phyloP scores from a whole-genome alignment of 805 yeast genomes.

The Nakazawaea sp. region DNA sequence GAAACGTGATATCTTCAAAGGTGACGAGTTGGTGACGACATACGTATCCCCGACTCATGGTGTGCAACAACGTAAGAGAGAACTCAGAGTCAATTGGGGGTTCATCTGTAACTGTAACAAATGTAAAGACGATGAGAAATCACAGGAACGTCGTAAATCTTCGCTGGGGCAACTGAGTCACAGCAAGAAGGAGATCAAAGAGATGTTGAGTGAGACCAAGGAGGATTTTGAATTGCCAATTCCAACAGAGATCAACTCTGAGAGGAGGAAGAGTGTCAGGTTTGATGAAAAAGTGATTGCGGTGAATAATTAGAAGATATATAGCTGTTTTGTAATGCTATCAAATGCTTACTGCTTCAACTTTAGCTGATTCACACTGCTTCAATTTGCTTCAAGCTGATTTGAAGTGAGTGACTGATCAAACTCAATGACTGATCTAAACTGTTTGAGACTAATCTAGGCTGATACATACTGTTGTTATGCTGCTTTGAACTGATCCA shows the following conservation, averaged over 20 bases:
- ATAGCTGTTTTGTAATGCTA: too few species aligned
- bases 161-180: conserved; percentile 17
- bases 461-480: too few species aligned
- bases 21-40: conserved; percentile 63
- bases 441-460: too few species aligned
- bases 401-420: too few species aligned
- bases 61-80: conserved; percentile 56
- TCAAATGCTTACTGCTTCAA: too few species aligned
- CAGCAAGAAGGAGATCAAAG: conserved; percentile 33
- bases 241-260: conserved; percentile 30
- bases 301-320: conserved; percentile 24
- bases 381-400: too few species aligned
- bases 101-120: conserved; percentile 62
- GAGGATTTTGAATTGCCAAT: conserved; percentile 41
- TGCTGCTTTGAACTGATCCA: too few species aligned
- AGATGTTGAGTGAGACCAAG: conserved; percentile 36
- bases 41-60: conserved; percentile 65
- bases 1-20: conserved; percentile 44
- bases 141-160: conserved; percentile 39
- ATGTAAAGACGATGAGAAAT: conserved; percentile 50
- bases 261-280: conserved; percentile 58
- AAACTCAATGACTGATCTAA: too few species aligned
- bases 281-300: conserved; percentile 56
- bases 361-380: too few species aligned
- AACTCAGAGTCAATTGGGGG: conserved; percentile 72